phyloP scores from a whole-genome alignment of 202 grass and related monocot species.

The Zizania palustris region DNA sequence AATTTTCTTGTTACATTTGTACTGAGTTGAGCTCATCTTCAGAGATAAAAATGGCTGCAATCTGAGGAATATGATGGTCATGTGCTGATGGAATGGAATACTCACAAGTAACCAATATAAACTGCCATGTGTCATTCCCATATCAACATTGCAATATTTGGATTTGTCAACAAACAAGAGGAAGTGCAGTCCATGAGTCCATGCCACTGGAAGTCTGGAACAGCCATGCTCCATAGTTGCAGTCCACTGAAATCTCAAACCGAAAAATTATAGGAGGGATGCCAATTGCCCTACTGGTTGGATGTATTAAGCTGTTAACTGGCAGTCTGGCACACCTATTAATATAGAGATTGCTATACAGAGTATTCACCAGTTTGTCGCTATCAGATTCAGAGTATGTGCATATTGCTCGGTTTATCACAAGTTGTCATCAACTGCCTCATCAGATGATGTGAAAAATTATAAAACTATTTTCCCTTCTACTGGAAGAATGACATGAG shows the following conservation, averaged over 20 bases:
- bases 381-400: background rate
- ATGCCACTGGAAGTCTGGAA: background rate
- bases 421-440: background rate
- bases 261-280: background rate
- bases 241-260: background rate
- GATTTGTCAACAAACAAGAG: background rate
- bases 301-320: background rate
- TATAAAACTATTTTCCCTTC: background rate
- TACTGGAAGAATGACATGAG: background rate
- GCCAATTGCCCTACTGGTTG: background rate
- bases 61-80: too few species aligned
- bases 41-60: background rate
- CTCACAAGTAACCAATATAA: background rate
- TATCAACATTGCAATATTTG: background rate
- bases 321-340: background rate
- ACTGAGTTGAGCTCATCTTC: background rate
- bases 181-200: background rate
- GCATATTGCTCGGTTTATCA: background rate
- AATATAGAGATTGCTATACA: background rate
- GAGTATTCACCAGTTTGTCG: background rate
- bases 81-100: too few species aligned
- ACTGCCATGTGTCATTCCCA: background rate
- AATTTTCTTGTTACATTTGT: background rate
- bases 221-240: background rate
- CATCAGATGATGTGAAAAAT: background rate